These are phyloP conservation scores for Parasarocladium wereldwijsianum DNA, from an alignment of 2,329 filamentous ascomycete genomes.

Conservation along the genomic window DNA sequence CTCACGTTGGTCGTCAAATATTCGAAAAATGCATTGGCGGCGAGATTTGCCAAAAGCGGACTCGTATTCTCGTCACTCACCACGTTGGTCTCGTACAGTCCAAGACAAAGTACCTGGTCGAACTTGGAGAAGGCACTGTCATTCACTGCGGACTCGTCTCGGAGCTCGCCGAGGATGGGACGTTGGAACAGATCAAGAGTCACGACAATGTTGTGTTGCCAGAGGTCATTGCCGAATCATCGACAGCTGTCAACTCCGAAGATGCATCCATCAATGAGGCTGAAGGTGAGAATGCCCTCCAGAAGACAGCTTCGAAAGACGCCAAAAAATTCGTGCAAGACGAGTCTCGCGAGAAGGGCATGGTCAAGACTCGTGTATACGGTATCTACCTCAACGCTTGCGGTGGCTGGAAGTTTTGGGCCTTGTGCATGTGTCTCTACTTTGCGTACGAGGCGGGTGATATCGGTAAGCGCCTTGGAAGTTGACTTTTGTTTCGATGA, in stretches of 20 bases:
- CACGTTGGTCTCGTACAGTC: conserved; percentile 59
- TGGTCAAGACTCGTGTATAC: conserved; percentile 55
- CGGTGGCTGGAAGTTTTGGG: conserved; percentile 49
- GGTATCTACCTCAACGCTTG: conserved; percentile 49
- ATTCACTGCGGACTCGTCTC: conserved; percentile 49
- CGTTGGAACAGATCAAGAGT: conserved; percentile 39
- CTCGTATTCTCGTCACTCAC: conserved; percentile 68
- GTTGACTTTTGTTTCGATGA: not conserved
- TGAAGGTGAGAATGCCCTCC: conserved; percentile 24
- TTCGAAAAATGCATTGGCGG: conserved; percentile 64
- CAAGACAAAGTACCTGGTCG: conserved; percentile 58
- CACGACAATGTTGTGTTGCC: conserved; percentile 36
- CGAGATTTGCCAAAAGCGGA: conserved; percentile 52
- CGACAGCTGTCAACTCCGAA: conserved; percentile 41
- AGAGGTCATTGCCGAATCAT: conserved; percentile 19
- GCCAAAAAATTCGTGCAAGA: conserved; percentile 64
- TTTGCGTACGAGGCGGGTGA: conserved; percentile 36
- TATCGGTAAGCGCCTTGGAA: conserved; percentile 26
- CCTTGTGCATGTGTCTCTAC: conserved; percentile 36
- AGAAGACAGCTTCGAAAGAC: conserved; percentile 34
- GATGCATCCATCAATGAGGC: conserved; percentile 18
- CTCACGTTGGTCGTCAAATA: conserved; percentile 65
- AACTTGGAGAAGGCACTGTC: conserved; percentile 54
- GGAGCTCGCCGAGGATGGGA: conserved; percentile 45
- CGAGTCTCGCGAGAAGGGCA: conserved; percentile 56